A percentile compares a stretch with the other conserved stretches of the same genome.
phyloP scores from a whole-genome alignment of 2,329 filamentous ascomycete species.

The Sporothrix schenckii region DNA sequence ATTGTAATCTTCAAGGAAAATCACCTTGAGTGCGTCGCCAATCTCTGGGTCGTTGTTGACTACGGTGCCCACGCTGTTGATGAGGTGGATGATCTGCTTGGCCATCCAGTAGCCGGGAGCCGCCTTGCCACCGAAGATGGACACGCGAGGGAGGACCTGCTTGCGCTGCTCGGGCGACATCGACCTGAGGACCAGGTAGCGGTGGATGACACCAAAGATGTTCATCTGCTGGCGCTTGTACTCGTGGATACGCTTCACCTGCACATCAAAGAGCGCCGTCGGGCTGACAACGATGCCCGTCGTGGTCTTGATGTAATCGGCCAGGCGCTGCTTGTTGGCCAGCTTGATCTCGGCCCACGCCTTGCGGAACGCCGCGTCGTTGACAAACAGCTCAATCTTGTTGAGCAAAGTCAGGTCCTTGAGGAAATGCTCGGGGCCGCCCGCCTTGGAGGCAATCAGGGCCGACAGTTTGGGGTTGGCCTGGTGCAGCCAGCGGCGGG shows the following conservation, averaged over 20 bases:
- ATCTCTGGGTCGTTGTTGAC: constrained; percentile 92
- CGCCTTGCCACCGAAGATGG: constrained; percentile 96
- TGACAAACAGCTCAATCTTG: constrained; percentile 78
- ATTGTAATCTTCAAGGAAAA: constrained; percentile 98
- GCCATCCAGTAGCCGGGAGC: constrained; percentile 99
- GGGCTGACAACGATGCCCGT: constrained; percentile 85
- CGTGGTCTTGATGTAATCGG: constrained; percentile 84
- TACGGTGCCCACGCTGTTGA: constrained; percentile 87
- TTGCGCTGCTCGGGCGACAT: constrained; percentile 82
- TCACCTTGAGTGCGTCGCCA: constrained; percentile 91
- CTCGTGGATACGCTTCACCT: constrained; percentile 98
- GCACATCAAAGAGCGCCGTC: constrained; percentile 86
- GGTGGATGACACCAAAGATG: constrained; percentile 96
- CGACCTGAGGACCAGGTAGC: constrained; percentile 85
- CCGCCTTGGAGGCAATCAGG: constrained; percentile 87
- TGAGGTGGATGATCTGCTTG: constrained; percentile 95
- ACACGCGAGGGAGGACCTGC: constrained; percentile 84
- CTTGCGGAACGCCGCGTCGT: constrained; percentile 88
- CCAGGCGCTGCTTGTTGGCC: constrained; percentile 89
- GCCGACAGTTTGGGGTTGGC: constrained; percentile 92
- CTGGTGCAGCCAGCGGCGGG: constrained; percentile 94
- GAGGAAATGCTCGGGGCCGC: constrained; percentile 74
- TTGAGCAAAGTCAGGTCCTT: constrained; percentile 87
- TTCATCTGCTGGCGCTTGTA: constrained; percentile 99
- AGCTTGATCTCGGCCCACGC: constrained; percentile 98